Evolutionary conservation across 73 alveolate species (phyloP).

Genomic region (Paramecium primaurelia): DNA sequence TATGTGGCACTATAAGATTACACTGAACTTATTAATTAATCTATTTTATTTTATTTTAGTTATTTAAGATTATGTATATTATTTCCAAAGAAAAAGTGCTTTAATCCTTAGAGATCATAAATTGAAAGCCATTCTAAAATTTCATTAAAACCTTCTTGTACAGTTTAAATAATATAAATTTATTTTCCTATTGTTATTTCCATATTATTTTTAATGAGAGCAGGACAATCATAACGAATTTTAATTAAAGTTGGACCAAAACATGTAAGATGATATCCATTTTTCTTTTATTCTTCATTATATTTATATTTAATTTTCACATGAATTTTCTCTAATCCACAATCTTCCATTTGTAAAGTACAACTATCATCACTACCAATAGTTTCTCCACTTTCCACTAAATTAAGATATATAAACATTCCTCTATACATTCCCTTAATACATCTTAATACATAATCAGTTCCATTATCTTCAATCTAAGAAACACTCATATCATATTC

Average conservation of each 20-base stretch:
- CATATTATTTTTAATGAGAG: background rate
- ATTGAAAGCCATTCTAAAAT: background rate
- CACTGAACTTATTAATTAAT: background rate
- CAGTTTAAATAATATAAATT: background rate
- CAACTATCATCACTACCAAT: conserved; percentile 54
- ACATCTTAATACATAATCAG: conserved; percentile 59
- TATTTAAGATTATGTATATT: background rate
- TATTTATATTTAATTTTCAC: background rate
- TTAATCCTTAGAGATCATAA: background rate
- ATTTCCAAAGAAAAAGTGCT: background rate
- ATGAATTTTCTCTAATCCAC: conserved; percentile 16
- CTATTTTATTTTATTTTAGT: background rate
- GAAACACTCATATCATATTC: conserved; percentile 13
- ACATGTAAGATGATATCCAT: background rate
- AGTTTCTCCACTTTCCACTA: conserved; percentile 56
- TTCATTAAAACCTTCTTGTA: background rate
- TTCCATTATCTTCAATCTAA: conserved; percentile 40
- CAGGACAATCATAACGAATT: conserved; percentile 36
- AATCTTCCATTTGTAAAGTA: conserved; percentile 13
- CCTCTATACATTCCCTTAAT: conserved; percentile 49
- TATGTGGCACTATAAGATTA: background rate
- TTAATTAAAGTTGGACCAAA: conserved; percentile 10
- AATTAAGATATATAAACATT: conserved; percentile 30
- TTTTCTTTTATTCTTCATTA: conserved; percentile 18
- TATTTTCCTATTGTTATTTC: conserved; percentile 18